Evolutionary conservation across 331 rosid species (phyloP).

Genomic region (Spiraea crenata): DNA sequence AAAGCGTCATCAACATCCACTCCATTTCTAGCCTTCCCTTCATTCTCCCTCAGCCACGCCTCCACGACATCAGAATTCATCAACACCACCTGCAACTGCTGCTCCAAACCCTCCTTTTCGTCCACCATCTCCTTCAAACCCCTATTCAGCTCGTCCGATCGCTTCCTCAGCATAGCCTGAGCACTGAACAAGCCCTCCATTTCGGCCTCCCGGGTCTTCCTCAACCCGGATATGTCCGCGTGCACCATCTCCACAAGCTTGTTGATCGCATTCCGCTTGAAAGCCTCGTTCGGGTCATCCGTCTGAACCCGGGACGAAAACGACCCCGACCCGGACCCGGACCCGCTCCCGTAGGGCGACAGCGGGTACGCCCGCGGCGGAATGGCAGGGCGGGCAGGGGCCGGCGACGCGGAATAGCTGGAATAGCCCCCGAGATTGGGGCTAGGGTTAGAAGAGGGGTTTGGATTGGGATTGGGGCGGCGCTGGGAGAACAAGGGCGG

Average conservation of each 20-base stretch:
- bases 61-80: constrained; percentile 78
- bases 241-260: constrained; percentile 83
- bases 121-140: constrained; percentile 80
- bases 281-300: constrained; percentile 78
- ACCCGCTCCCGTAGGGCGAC: constrained; percentile 55
- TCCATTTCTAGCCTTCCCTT: constrained; percentile 45
- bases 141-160: constrained; percentile 51
- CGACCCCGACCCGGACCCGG: constrained; percentile 15
- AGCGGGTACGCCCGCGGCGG: constrained; percentile 72
- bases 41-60: constrained; percentile 73
- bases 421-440: constrained; percentile 21
- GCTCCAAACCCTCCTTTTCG: constrained; percentile 87
- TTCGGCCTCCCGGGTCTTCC: constrained; percentile 69
- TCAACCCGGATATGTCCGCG: constrained; percentile 45
- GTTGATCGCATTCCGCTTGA: constrained; percentile 59
- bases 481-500: constrained; percentile 91
- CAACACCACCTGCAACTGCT: constrained; percentile 81
- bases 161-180: constrained; percentile 64
- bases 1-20: constrained; percentile 57
- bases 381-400: constrained; percentile 44
- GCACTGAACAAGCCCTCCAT: constrained; percentile 72
- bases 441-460: constrained; percentile 27
- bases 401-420: constrained; percentile 19
- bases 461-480: constrained; percentile 37
- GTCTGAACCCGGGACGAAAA: constrained; percentile 36